Conservation (phyloP, 345 rosid genomes). For the Noccaea caerulescens region DNA sequence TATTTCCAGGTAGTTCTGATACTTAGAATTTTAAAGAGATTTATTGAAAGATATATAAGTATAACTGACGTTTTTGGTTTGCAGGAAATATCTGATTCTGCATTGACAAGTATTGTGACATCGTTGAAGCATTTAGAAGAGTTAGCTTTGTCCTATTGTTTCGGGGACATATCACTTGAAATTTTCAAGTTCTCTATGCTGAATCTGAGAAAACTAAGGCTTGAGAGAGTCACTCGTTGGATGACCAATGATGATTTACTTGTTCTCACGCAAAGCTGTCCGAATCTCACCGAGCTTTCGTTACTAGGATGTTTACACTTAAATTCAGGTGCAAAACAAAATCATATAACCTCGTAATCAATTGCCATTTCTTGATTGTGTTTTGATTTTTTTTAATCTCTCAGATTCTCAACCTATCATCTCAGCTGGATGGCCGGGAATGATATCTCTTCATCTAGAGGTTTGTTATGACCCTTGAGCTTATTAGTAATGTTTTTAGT, state of each 20-base stretch:
- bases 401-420: slow-evolving; percentile 66
- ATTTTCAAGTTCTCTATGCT: slow-evolving; percentile 56
- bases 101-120: slow-evolving; percentile 47
- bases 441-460: slow-evolving; percentile 71
- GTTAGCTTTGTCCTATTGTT: slow-evolving; percentile 68
- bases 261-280: slow-evolving; percentile 58
- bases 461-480: slow-evolving; percentile 44
- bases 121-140: slow-evolving; percentile 56
- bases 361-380: slow-evolving; percentile 13
- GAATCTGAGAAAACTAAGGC: slow-evolving; percentile 60
- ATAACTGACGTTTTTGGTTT: slow-evolving; percentile 4
- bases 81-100: slow-evolving; percentile 67
- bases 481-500: slow-evolving; percentile 3
- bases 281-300: slow-evolving; percentile 61
- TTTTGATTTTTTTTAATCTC: slow-evolving; percentile 21
- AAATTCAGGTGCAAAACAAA: slow-evolving; percentile 52
- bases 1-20: slow-evolving; percentile 69
- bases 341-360: neutral
- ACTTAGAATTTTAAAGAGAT: neutral
- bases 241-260: slow-evolving; percentile 67
- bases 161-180: slow-evolving; percentile 71
- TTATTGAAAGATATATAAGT: too few relatives aligned
- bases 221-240: slow-evolving; percentile 78
- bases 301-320: slow-evolving; percentile 68
- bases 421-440: slow-evolving; percentile 79